These are phyloP conservation scores for Penicilliopsis zonata DNA, from an alignment of 495 filamentous ascomycete species.

Conservation along the genomic window DNA sequence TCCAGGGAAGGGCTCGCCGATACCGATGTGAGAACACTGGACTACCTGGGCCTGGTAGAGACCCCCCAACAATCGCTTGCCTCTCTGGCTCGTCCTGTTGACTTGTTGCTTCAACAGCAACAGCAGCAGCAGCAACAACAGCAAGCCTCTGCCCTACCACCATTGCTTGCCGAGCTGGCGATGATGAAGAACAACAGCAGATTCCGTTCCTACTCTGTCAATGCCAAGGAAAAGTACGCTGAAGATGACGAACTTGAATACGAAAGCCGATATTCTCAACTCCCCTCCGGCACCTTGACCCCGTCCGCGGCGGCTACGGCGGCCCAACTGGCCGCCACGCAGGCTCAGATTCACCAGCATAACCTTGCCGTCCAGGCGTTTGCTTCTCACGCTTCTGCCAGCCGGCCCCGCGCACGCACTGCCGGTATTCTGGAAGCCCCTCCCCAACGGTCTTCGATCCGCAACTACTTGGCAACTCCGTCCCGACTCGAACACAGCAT, in stretches of 20 bases:
- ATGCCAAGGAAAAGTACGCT: constrained; percentile 95
- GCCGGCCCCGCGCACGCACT: constrained; percentile 75
- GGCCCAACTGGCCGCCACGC: constrained; percentile 64
- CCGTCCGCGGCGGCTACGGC: constrained; percentile 58
- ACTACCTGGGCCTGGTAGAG: constrained; percentile 90
- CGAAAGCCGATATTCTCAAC: constrained; percentile 37
- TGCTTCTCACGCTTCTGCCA: constrained; percentile 67
- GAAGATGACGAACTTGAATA: constrained; percentile 85
- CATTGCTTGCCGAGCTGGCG: constrained; percentile 68
- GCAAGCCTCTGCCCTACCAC: constrained; percentile 42
- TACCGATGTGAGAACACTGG: constrained; percentile 84
- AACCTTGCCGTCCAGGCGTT: constrained; percentile 90
- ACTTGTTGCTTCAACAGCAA: constrained; percentile 33
- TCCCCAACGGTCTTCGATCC: constrained; percentile 56
- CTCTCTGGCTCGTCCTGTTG: constrained; percentile 47
- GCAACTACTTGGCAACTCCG: constrained; percentile 62
- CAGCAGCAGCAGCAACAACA: constrained; percentile 47
- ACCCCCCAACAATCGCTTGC: constrained; percentile 75
- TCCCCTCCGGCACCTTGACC: constrained; percentile 58
- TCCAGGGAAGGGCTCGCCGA: constrained; percentile 79
- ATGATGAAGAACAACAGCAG: constrained; percentile 72
- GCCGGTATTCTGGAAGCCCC: constrained; percentile 85
- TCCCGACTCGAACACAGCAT: constrained; percentile 80
- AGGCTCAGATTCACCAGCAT: constrained; percentile 85
- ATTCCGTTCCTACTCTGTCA: constrained; percentile 94